These are phyloP conservation scores for Cystobasidiaceae sp. DNA, from an alignment of 1,284 basidiomycete genomes.

Conservation along the genomic window DNA sequence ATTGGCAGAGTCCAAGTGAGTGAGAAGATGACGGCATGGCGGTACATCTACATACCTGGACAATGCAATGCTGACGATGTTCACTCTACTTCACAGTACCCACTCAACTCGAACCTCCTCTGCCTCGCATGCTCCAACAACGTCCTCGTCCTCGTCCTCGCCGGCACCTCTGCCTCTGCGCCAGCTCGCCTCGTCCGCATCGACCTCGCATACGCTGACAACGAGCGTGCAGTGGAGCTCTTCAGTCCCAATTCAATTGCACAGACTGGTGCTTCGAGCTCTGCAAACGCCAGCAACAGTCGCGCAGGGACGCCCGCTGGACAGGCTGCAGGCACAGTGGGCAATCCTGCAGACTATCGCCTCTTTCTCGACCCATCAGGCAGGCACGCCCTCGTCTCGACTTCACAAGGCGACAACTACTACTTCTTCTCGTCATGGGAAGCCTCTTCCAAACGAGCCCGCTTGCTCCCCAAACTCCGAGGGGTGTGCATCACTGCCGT, in stretches of 20 bases:
- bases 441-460: slow-evolving; percentile 6
- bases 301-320: too few species aligned
- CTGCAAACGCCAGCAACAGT: too few species aligned
- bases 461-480: slow-evolving; percentile 70
- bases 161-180: slow-evolving; percentile 26
- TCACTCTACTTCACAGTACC: slow-evolving; percentile 60
- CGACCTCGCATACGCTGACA: slow-evolving; percentile 35
- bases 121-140: slow-evolving; percentile 78
- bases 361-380: slow-evolving; percentile 75
- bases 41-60: background rate
- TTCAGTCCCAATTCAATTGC: background rate
- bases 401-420: slow-evolving; percentile 85
- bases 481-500: slow-evolving; percentile 78
- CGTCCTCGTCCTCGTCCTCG: slow-evolving; percentile 53
- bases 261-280: background rate
- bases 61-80: too few species aligned
- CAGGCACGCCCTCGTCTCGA: slow-evolving; percentile 79
- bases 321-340: background rate
- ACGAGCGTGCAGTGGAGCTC: slow-evolving; percentile 22
- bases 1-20: slow-evolving; percentile 29
- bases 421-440: slow-evolving; percentile 71
- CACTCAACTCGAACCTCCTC: slow-evolving; percentile 71
- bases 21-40: background rate
- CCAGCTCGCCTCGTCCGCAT: slow-evolving; percentile 39
- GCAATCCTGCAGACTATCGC: background rate